These are phyloP conservation scores for Immersiporthe knoxdaviesiana DNA, from an alignment of 2,329 filamentous ascomycete species.

Conservation along the genomic window DNA sequence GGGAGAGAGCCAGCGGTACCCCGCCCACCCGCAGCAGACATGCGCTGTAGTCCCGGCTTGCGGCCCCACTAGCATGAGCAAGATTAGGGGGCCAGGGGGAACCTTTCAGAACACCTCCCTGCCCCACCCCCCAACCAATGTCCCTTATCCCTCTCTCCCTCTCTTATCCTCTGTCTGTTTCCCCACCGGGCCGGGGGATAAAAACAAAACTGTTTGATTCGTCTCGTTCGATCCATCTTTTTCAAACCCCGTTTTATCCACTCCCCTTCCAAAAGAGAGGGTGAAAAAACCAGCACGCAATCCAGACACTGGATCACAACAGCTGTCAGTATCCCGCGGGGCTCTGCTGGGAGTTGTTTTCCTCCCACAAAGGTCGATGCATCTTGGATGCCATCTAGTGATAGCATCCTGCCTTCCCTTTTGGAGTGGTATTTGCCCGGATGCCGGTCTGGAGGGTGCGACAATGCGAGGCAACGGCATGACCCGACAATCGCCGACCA, in stretches of 20 bases:
- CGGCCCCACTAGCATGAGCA: background rate
- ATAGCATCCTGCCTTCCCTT: constrained; percentile 18
- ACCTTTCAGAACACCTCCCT: background rate
- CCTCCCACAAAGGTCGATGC: constrained; percentile 1
- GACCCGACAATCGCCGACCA: constrained; percentile 28
- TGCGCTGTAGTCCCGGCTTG: background rate
- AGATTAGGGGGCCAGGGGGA: background rate
- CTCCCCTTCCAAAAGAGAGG: background rate
- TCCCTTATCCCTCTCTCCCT: too few species aligned
- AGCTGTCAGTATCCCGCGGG: background rate
- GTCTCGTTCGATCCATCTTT: background rate
- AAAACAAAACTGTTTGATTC: background rate
- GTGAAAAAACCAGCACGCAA: constrained; percentile 11
- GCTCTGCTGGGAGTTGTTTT: background rate
- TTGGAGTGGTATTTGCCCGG: background rate
- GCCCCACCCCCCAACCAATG: background rate
- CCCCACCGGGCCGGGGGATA: background rate
- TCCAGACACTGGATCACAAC: background rate
- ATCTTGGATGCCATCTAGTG: background rate
- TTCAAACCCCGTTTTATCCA: background rate
- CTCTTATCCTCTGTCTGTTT: background rate
- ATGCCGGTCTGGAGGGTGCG: background rate
- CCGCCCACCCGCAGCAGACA: background rate
- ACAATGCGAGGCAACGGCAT: background rate
- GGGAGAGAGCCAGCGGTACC: background rate